Conservation (phyloP, 176 grass and related monocot genomes). For the Carex scoparia region DNA sequence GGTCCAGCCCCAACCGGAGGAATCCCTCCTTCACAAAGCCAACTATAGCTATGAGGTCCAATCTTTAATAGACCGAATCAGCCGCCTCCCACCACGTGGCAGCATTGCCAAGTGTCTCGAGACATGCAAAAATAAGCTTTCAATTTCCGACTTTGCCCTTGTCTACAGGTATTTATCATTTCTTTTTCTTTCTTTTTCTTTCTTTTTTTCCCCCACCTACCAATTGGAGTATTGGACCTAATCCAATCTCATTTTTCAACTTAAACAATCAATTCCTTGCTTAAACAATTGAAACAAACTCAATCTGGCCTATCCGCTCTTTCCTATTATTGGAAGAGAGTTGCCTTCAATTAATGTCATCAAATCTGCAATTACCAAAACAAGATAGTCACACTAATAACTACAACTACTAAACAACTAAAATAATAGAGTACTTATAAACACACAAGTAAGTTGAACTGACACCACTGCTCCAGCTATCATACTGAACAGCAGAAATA, state of each 20-base stretch:
- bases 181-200: too few species aligned
- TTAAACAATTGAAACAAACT: neutral
- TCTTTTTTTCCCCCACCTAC: neutral
- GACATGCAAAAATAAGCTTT: conserved; percentile 59
- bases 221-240: neutral
- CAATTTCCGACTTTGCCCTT: conserved; percentile 61
- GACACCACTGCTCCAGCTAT: neutral
- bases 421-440: neutral
- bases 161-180: conserved; percentile 40
- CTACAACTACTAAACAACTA: neutral
- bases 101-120: conserved; percentile 82
- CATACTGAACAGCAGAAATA: neutral
- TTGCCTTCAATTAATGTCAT: neutral
- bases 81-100: conserved; percentile 83
- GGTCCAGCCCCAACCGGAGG: neutral
- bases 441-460: neutral
- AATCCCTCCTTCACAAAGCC: neutral
- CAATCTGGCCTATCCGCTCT: neutral
- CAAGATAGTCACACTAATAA: neutral
- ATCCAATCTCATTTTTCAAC: neutral
- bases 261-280: neutral
- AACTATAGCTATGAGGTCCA: conserved; percentile 74
- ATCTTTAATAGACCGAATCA: conserved; percentile 70
- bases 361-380: neutral
- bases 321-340: neutral